A percentile compares a stretch with the other conserved stretches of the same genome.
Conservation (phyloP, 2,329 filamentous ascomycete species). For the Hypomyces perniciosus region DNA sequence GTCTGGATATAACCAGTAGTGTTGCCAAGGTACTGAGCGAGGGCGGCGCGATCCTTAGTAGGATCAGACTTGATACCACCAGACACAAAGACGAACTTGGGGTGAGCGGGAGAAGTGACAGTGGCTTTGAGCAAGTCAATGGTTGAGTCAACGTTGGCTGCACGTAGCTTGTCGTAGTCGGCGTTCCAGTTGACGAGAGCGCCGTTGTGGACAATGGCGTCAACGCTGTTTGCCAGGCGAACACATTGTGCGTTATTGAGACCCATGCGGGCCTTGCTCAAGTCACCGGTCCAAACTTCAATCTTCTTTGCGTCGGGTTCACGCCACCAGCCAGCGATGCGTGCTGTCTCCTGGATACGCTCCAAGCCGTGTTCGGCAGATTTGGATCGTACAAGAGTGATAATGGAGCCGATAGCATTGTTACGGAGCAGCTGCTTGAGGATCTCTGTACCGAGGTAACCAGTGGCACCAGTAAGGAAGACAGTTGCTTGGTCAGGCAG, state of each 20-base stretch:
- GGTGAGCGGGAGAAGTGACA: slow-evolving; percentile 9
- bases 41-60: neutral
- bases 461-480: slow-evolving; percentile 17
- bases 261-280: slow-evolving; percentile 62
- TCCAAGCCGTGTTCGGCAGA: neutral
- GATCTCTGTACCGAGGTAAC: slow-evolving; percentile 14
- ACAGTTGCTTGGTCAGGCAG: slow-evolving; percentile 8
- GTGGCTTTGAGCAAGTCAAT: slow-evolving; percentile 15
- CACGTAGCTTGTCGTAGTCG: slow-evolving; percentile 64
- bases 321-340: slow-evolving; percentile 7
- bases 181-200: slow-evolving; percentile 75
- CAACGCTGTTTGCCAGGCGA: slow-evolving; percentile 54
- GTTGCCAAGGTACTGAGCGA: slow-evolving; percentile 3
- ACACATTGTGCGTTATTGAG: slow-evolving; percentile 58
- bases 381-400: slow-evolving; percentile 3
- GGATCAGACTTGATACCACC: slow-evolving; percentile 15
- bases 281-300: slow-evolving; percentile 4
- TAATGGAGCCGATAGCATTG: neutral
- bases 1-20: slow-evolving; percentile 18
- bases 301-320: slow-evolving; percentile 2
- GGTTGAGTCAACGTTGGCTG: slow-evolving; percentile 58
- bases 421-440: slow-evolving; percentile 9
- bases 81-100: slow-evolving; percentile 20
- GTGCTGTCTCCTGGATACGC: slow-evolving; percentile 5
- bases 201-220: slow-evolving; percentile 76